Percentiles rank a stretch among this genome's conserved stretches.
These are phyloP conservation scores for Plasmodium vinckei DNA, from an alignment of 169 alveolate genomes.

Conservation along the genomic window DNA sequence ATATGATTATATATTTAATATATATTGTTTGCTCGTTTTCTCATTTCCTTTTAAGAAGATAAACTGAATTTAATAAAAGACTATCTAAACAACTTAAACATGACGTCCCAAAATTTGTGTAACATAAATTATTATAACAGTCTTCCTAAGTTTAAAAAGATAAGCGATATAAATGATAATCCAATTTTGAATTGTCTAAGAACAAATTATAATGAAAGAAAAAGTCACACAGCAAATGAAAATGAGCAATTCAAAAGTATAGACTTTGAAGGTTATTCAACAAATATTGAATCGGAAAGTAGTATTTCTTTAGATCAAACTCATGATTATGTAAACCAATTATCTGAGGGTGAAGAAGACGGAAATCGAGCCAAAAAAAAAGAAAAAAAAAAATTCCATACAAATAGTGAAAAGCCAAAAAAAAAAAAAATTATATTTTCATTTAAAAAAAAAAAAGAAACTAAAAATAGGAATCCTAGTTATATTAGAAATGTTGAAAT, in stretches of 20 bases:
- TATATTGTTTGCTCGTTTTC: not conserved
- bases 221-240: not conserved
- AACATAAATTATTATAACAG: slow-evolving; percentile 44
- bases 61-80: slow-evolving; percentile 3
- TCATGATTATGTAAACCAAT: not conserved
- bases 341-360: not conserved
- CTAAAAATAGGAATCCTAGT: not conserved
- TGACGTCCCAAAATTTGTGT: slow-evolving; percentile 22
- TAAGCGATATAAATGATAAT: not conserved
- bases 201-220: slow-evolving; percentile 4
- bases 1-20: not conserved
- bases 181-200: slow-evolving; percentile 14
- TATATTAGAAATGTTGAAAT: not conserved
- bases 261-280: slow-evolving; percentile 18
- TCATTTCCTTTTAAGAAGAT: not conserved
- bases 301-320: too few species aligned
- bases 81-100: slow-evolving; percentile 22
- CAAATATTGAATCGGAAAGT: not conserved
- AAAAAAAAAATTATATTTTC: slow-evolving; percentile 13
- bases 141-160: slow-evolving; percentile 1
- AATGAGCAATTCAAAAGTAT: slow-evolving; percentile 10
- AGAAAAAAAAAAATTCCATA: not conserved
- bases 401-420: not conserved
- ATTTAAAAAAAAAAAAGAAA: not conserved
- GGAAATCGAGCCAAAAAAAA: not conserved